phyloP scores from a whole-genome alignment of 176 grass and related monocot genomes.

The Aegilops sharonensis region DNA sequence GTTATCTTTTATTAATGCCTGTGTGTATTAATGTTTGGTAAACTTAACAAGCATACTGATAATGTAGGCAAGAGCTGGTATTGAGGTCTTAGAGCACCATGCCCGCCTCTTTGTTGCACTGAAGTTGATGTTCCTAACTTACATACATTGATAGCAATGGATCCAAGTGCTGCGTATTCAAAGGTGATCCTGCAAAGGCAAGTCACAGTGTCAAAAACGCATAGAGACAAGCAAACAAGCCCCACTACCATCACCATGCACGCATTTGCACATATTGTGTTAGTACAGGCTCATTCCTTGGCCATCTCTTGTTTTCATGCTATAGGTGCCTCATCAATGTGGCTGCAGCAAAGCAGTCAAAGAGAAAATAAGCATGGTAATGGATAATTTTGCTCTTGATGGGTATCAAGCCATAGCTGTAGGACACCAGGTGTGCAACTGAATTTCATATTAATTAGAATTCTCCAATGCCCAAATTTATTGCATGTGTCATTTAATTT shows the following conservation, averaged over 20 bases:
- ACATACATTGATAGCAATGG: slow-evolving; percentile 32
- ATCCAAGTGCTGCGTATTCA: slow-evolving; percentile 39
- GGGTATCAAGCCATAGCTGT: slow-evolving; percentile 58
- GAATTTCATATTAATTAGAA: not conserved
- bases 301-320: slow-evolving; percentile 19
- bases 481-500: not conserved
- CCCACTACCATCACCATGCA: not conserved
- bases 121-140: slow-evolving; percentile 44
- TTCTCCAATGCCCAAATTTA: slow-evolving; percentile 1
- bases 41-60: not conserved
- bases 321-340: slow-evolving; percentile 42
- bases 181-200: slow-evolving; percentile 52
- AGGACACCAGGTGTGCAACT: slow-evolving; percentile 41
- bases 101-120: slow-evolving; percentile 38
- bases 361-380: slow-evolving; percentile 37
- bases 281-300: not conserved
- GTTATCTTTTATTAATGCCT: not conserved
- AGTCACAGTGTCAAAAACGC: slow-evolving; percentile 3
- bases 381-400: slow-evolving; percentile 43
- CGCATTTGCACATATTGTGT: slow-evolving; percentile 13
- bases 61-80: slow-evolving; percentile 26
- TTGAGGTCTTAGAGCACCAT: slow-evolving; percentile 45
- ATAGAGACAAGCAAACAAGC: not conserved
- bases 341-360: slow-evolving; percentile 34
- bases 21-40: not conserved